phyloP scores from a whole-genome alignment of 2,329 filamentous ascomycete species.

The Incumbomyces lentus region DNA sequence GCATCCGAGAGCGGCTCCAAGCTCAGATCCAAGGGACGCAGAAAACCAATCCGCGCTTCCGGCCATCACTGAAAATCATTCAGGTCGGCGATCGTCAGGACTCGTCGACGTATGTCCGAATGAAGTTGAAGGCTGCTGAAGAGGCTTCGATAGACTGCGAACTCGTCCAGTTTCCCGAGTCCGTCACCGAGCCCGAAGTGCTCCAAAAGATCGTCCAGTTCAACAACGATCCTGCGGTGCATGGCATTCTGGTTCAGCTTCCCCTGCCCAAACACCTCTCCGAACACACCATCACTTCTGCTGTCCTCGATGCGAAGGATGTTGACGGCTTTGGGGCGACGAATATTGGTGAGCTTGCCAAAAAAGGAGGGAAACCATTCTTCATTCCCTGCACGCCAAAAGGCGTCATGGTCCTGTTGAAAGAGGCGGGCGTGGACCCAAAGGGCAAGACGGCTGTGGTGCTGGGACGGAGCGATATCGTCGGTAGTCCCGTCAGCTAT shows the following conservation, averaged over 20 bases:
- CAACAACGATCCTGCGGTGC: constrained; percentile 77
- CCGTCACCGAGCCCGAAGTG: constrained; percentile 74
- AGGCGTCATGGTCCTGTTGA: constrained; percentile 85
- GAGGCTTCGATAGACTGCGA: constrained; percentile 91
- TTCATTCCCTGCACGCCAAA: constrained; percentile 96
- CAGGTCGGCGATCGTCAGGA: constrained; percentile 93
- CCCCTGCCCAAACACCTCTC: constrained; percentile 82
- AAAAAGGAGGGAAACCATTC: constrained; percentile 77
- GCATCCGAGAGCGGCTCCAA: constrained; percentile 72
- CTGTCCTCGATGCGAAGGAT: constrained; percentile 88
- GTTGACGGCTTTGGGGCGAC: constrained; percentile 90
- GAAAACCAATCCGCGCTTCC: constrained; percentile 72
- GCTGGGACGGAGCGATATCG: constrained; percentile 89
- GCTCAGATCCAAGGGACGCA: constrained; percentile 73
- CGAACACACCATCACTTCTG: constrained; percentile 81
- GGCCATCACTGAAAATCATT: constrained; percentile 84
- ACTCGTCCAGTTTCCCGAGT: constrained; percentile 70
- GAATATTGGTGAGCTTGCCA: constrained; percentile 95
- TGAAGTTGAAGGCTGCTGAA: constrained; percentile 95
- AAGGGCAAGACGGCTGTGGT: constrained; percentile 90
- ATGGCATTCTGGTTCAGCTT: constrained; percentile 89
- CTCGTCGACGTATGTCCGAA: constrained; percentile 96
- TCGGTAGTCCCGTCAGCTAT: constrained; percentile 93
- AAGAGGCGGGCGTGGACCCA: constrained; percentile 72
- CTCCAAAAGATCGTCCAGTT: constrained; percentile 68